These are phyloP conservation scores for Aspergillus sp. DNA, from an alignment of 2,329 filamentous ascomycete genomes.

Conservation along the genomic window DNA sequence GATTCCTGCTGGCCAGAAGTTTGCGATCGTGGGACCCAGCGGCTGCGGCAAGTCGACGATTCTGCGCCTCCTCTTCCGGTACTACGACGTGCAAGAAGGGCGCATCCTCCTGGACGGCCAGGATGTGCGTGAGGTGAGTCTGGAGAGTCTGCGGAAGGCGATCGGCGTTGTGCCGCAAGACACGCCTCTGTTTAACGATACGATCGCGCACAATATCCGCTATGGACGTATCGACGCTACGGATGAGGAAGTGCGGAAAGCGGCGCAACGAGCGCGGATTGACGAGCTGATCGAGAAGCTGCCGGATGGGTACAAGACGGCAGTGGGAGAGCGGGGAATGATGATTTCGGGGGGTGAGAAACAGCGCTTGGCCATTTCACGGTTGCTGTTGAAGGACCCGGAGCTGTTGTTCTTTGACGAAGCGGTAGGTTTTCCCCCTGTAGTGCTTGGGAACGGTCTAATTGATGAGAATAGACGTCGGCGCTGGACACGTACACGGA, in stretches of 20 bases:
- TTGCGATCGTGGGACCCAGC: slow-evolving; percentile 90
- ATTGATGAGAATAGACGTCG: slow-evolving; percentile 58
- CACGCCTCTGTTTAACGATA: slow-evolving; percentile 95
- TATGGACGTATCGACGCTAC: slow-evolving; percentile 82
- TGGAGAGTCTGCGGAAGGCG: slow-evolving; percentile 77
- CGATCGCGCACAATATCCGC: slow-evolving; percentile 90
- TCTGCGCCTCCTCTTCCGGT: slow-evolving; percentile 85
- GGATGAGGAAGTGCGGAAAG: slow-evolving; percentile 69
- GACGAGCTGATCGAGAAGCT: slow-evolving; percentile 78
- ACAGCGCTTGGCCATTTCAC: slow-evolving; percentile 80
- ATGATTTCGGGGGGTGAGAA: slow-evolving; percentile 98
- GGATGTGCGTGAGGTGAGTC: slow-evolving; percentile 76
- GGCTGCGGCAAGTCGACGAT: slow-evolving; percentile 97
- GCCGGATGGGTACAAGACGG: slow-evolving; percentile 85
- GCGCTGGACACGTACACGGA: slow-evolving; percentile 93
- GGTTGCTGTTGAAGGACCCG: slow-evolving; percentile 83
- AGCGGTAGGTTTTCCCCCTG: slow-evolving; percentile 58
- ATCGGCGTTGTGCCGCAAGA: slow-evolving; percentile 98
- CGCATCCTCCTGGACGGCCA: slow-evolving; percentile 90
- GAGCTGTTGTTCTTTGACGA: slow-evolving; percentile 93
- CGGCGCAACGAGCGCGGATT: slow-evolving; percentile 78
- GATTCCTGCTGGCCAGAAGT: slow-evolving; percentile 93
- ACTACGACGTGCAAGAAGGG: slow-evolving; percentile 83
- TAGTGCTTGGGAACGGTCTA: slow-evolving; percentile 4
- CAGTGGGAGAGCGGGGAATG: slow-evolving; percentile 89